Conservation (phyloP, 2,329 filamentous ascomycete genomes). For the Diaporthe humulicola region DNA sequence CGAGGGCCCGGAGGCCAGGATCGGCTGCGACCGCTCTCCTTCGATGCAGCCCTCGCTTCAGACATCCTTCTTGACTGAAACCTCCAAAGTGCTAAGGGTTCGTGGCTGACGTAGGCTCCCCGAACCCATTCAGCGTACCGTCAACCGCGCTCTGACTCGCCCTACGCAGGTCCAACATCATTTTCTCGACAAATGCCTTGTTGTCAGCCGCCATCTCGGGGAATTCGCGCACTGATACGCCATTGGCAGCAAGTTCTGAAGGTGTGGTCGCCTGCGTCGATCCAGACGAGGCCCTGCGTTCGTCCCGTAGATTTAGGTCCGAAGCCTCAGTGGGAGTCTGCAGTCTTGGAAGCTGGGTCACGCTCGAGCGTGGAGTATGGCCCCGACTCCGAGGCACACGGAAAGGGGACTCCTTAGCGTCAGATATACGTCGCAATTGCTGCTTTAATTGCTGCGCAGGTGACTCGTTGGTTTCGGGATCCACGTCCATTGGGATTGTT, state of each 20-base stretch:
- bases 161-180: slow-evolving; percentile 64
- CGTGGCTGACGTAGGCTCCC: not conserved
- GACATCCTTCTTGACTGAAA: too few species aligned
- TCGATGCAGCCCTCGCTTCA: not conserved
- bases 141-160: slow-evolving; percentile 45
- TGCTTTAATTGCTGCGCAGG: slow-evolving; percentile 39
- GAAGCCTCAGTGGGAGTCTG: slow-evolving; percentile 34
- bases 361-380: slow-evolving; percentile 36
- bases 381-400: slow-evolving; percentile 30
- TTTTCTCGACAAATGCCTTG: slow-evolving; percentile 64
- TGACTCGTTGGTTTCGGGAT: slow-evolving; percentile 34
- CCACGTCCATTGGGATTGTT: slow-evolving; percentile 34
- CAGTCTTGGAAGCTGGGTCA: slow-evolving; percentile 34
- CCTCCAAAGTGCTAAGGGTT: not conserved
- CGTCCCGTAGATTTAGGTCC: slow-evolving; percentile 26
- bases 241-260: slow-evolving; percentile 39
- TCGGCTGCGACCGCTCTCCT: not conserved
- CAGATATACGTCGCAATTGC: slow-evolving; percentile 40
- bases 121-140: not conserved
- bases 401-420: slow-evolving; percentile 35
- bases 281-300: slow-evolving; percentile 36
- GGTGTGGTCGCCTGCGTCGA: slow-evolving; percentile 39
- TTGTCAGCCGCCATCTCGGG: slow-evolving; percentile 56
- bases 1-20: not conserved
- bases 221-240: slow-evolving; percentile 47